Base-by-base conservation (phyloP, 1,284 basidiomycete genomes). In the Ceratobasidium sp. region DNA sequence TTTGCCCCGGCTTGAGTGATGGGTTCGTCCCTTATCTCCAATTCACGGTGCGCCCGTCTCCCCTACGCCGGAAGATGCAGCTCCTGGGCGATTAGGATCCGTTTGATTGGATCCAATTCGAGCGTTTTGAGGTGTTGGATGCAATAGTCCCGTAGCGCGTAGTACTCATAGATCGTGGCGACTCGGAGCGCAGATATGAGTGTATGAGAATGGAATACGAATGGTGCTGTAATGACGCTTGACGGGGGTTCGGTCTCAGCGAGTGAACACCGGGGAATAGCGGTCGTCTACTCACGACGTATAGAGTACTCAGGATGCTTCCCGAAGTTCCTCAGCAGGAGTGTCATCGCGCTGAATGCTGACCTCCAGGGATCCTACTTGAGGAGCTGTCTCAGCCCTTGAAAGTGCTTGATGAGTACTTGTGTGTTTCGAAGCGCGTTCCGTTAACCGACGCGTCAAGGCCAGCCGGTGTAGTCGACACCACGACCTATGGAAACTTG, bases 91-190 rank as follows among this genome's bases (percentile, higher is more conserved):
- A 71, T 1, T 8, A 19, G 16, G 29, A 71, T 64, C 21, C 54
- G 56, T 21, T 57, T 36, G 27, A 56, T 49, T 4, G 53, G 41
- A 6, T 14, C 23, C 14, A 56, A 42, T 8, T 46, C 27, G 8
- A 19, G 30, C 16, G 47, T 47, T 46, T 67, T 80, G 49, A 85
- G 74, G 6, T 82, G 80, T 70, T 80, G 76, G 33, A 78, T 72
- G 5, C 85, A 79, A 8, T 79, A 77, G 19, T 77, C 77, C 47
- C 80, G 80, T 56, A 87, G 76, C 8, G 79, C 76, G 14, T 77
- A 72, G 14, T 79, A 76, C 69, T 87, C 81, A 53, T 79, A 76
- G 16, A 74, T 72, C 11, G 75, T 73, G 2, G 71, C 68, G 42
- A 75, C 59, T 14, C 53, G 64, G 14, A 56, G 42, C n/a, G 64